Base-by-base conservation (phyloP, 129 eudicot genomes). In the Helichrysum umbraculigerum region DNA sequence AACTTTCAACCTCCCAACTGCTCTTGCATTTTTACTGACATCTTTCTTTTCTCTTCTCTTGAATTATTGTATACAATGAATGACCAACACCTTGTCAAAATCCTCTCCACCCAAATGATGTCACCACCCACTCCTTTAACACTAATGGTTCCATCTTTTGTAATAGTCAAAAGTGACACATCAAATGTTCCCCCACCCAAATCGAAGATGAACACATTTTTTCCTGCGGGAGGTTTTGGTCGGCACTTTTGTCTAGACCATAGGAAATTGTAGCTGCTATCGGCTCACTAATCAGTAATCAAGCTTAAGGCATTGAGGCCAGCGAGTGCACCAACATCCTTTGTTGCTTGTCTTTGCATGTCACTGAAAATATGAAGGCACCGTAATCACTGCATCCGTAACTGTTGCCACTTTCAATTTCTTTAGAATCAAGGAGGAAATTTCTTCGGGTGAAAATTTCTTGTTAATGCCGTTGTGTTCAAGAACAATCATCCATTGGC, bases 181-280 rank as follows among this genome's bases (percentile, higher is more conserved):
- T 32, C 34, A 32, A 32, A 32, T 32, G 34, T 32, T 4, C 34
- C 34, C 4, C 34, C 34, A 32, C 34, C 34, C 34, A 32, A 32
- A 32, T 32, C 34, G 34, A 32, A 32, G 34, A 32, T 4, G 34
- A 32, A 32, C 4, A 32, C 34, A 32, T 32, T 32, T 32, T 4
- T 4, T 32, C 4, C 4, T 32, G 3, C 34, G 34, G 71, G 33
- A 8, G 78, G 78, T 10, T 32, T 32, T 4, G 4, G 4, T 4
- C 34, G 1, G 34, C 58, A 61, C 4, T 15, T 28, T 76, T 64
- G 14, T 65, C 66, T 34, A 76, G 37, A 33, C 79, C 79, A 8
- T 76, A 76, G 16, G 79, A 65, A 47, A 76, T 33, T 30, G 79
- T 65, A 11, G 79, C 73, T 3, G 79, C 72, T 19, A 72, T 76